phyloP scores from a whole-genome alignment of 345 rosid genomes.

The Sonneratia alba region DNA sequence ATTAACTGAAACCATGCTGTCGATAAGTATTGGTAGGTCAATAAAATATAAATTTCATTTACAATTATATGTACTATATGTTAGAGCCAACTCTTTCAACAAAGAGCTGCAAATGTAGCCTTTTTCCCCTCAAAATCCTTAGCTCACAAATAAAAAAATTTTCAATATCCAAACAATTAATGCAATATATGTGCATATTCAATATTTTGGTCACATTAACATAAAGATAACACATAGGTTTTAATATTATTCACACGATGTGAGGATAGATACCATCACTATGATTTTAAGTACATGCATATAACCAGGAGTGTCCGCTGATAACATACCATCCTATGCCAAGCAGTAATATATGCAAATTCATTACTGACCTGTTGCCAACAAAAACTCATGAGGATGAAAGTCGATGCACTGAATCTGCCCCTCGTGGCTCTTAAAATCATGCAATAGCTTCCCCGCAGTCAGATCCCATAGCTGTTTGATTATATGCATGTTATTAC shows the following conservation, averaged over 20 bases:
- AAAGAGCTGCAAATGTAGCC: no score
- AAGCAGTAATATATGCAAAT: conserved; percentile 1
- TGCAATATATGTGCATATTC: background rate
- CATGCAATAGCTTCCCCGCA: conserved; percentile 90
- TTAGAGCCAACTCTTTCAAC: background rate
- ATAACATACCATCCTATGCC: background rate
- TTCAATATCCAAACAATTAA: background rate
- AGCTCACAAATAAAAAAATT: background rate
- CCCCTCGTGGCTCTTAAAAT: conserved; percentile 90
- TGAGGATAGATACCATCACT: background rate
- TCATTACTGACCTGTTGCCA: conserved; percentile 75
- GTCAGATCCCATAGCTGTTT: conserved; percentile 98
- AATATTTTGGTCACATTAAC: no score
- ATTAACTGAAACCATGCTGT: background rate
- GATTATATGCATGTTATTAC: background rate
- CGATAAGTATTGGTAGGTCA: background rate
- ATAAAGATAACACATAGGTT: background rate
- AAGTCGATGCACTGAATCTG: conserved; percentile 95
- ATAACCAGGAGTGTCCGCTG: background rate
- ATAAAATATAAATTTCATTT: background rate
- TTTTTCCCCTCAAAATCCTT: no score
- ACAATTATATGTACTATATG: background rate
- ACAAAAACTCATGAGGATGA: conserved; percentile 91
- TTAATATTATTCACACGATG: background rate
- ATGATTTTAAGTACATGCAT: background rate